phyloP scores from a whole-genome alignment of 345 rosid genomes.

The Barbarea vulgaris region DNA sequence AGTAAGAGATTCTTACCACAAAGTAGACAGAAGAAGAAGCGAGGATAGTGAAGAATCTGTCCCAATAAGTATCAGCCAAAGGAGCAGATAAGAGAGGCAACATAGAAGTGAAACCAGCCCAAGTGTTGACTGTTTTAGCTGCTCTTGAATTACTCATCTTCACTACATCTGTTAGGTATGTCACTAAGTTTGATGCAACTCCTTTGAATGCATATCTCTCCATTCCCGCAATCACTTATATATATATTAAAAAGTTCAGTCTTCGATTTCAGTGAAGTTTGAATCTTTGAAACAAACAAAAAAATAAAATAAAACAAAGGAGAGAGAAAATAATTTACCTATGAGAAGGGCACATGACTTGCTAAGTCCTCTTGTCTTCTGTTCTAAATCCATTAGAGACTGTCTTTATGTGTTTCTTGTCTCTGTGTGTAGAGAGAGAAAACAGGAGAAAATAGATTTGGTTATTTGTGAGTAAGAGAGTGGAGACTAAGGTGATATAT shows the following conservation, averaged over 20 bases:
- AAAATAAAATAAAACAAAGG: too few species aligned
- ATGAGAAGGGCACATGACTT: slow-evolving; percentile 79
- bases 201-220: slow-evolving; percentile 99
- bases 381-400: slow-evolving; percentile 42
- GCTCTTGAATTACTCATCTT: slow-evolving; percentile 89
- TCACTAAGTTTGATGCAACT: slow-evolving; percentile 90
- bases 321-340: slow-evolving; percentile 16
- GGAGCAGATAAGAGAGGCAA: slow-evolving; percentile 84
- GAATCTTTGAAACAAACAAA: slow-evolving; percentile 15
- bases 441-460: neutral
- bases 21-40: slow-evolving; percentile 75
- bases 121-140: slow-evolving; percentile 84
- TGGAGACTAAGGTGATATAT: slow-evolving; percentile 25
- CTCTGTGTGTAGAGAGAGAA: neutral
- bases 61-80: slow-evolving; percentile 81
- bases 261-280: neutral
- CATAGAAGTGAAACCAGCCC: slow-evolving; percentile 95
- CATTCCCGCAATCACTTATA: slow-evolving; percentile 73
- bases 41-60: slow-evolving; percentile 68
- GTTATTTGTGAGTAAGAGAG: slow-evolving; percentile 22
- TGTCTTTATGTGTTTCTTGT: slow-evolving; percentile 31
- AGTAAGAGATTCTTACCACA: slow-evolving; percentile 50
- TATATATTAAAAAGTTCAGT: neutral
- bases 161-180: slow-evolving; percentile 81
- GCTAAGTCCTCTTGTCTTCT: slow-evolving; percentile 51